Base-by-base conservation (phyloP, 225 moss, liverwort and hornwort genomes). In the Climacium dendroides region DNA sequence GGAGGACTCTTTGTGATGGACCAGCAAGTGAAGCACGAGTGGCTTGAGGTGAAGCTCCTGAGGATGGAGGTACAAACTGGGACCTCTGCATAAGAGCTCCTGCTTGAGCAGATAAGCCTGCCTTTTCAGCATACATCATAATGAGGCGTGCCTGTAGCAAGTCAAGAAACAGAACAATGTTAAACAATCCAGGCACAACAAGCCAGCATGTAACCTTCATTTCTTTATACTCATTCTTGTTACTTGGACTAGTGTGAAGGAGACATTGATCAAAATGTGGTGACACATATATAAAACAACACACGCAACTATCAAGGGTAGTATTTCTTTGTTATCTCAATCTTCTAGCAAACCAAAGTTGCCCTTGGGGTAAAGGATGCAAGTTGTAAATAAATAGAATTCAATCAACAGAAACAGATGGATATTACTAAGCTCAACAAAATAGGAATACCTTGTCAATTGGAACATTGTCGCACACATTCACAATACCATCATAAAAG, bases 401-500 rank as follows among this genome's bases (percentile, higher is more conserved):
- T 39, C 76, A 62, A 12, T 37, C 50, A 74, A 69, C 5, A 60
- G 14, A 67, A 70, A 62, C 17, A 63, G 32, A 79, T 80, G 32
- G 20, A 45, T 61, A 29, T 37, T 67, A 18, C 13, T 41, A 45
- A 84, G 80, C 53, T 74, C 58, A 20, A 69, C n/a, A 41, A 74
- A 48, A 78, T 28, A 41, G 13, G n/a, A 29, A 76, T 87, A 93
- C 93, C 93, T 93, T 93, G 60, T 93, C 93, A 80, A 23, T 62
- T 15, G 93, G 82, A 69, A 93, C 89, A 62, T 93, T 88, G 37
- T 85, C 54, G 54, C 78, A 92, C 78, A 92, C 90, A 65, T 91
- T 91, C 57, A 93, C 92, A 75, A 86, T 72, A 15, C 93, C 93
- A 70, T 90, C 89, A 65, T 93, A 92, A 85, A 93, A 93, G 80